phyloP scores from a whole-genome alignment of 129 eudicot species.

The Heracleum sosnowskyi region DNA sequence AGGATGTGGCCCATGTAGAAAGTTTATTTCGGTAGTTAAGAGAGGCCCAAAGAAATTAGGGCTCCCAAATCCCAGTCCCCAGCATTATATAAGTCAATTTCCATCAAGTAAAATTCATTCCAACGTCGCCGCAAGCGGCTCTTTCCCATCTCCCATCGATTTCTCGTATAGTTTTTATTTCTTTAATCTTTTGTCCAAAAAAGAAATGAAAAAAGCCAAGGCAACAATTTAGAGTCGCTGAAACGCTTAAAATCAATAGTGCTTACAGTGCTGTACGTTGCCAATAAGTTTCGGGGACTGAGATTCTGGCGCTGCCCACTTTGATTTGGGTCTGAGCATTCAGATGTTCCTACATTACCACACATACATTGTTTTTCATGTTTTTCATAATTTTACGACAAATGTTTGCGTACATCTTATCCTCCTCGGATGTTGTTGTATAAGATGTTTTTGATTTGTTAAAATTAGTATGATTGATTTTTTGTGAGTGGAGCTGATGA shows the following conservation, averaged over 20 bases:
- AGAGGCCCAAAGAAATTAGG: not conserved
- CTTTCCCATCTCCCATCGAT: not conserved
- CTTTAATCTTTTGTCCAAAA: not conserved
- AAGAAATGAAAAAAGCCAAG: not conserved
- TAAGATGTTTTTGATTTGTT: no score
- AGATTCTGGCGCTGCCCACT: slow-evolving; percentile 45
- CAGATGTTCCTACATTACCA: slow-evolving; percentile 38
- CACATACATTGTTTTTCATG: not conserved
- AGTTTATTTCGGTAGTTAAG: not conserved
- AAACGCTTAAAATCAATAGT: slow-evolving; percentile 22
- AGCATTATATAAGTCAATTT: not conserved
- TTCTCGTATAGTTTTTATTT: not conserved
- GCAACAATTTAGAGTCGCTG: slow-evolving; percentile 77
- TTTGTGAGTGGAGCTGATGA: not conserved
- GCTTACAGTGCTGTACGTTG: slow-evolving; percentile 60
- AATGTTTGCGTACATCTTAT: not conserved
- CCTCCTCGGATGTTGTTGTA: not conserved
- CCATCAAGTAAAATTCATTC: not conserved
- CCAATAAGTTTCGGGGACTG: slow-evolving; percentile 33
- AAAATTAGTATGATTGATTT: not conserved
- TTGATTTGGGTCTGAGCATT: slow-evolving; percentile 29
- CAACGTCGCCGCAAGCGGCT: not conserved
- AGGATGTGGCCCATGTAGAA: not conserved
- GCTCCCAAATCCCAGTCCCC: not conserved
- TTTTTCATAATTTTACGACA: no score